Evolutionary conservation across 2,329 filamentous ascomycete genomes (phyloP).

Genomic region (Aspergillus eucalypticola): DNA sequence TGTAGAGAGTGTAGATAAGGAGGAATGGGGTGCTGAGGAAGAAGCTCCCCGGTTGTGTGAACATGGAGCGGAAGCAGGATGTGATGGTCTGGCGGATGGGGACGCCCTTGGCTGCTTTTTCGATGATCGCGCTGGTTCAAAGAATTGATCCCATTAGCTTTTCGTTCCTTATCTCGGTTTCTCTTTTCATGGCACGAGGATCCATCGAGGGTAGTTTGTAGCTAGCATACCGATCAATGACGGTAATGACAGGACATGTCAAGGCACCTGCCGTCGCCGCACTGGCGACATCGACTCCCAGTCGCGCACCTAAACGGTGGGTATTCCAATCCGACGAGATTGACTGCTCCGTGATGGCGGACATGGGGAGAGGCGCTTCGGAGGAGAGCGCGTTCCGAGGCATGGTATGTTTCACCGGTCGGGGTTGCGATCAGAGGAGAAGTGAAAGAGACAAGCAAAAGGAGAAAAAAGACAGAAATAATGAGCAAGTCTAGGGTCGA

Average conservation of each 20-base stretch:
- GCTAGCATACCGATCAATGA: conserved; percentile 72
- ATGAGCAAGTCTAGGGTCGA: too few species aligned
- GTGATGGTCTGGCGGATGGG: conserved; percentile 45
- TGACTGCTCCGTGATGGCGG: conserved; percentile 24
- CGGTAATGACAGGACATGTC: conserved; percentile 80
- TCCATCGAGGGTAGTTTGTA: too few species aligned
- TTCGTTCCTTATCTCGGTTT: too few species aligned
- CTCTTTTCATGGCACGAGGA: too few species aligned
- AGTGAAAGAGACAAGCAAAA: neutral
- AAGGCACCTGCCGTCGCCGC: conserved; percentile 71
- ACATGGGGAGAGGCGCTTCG: conserved; percentile 27
- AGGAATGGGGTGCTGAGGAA: conserved; percentile 51
- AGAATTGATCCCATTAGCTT: neutral
- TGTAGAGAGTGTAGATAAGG: conserved; percentile 67
- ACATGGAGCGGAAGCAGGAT: conserved; percentile 42
- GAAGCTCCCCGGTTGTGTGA: conserved; percentile 45
- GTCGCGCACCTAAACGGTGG: conserved; percentile 64
- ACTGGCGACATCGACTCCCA: conserved; percentile 68
- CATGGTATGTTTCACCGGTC: conserved; percentile 24
- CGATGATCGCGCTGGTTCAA: conserved; percentile 48
- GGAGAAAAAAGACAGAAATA: neutral
- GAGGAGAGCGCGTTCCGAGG: conserved; percentile 31
- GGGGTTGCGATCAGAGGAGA: neutral
- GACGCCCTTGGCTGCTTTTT: conserved; percentile 50
- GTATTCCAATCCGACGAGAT: conserved; percentile 66